phyloP scores from a whole-genome alignment of 23 red algal genomes.

The Rhodosorus marinus region DNA sequence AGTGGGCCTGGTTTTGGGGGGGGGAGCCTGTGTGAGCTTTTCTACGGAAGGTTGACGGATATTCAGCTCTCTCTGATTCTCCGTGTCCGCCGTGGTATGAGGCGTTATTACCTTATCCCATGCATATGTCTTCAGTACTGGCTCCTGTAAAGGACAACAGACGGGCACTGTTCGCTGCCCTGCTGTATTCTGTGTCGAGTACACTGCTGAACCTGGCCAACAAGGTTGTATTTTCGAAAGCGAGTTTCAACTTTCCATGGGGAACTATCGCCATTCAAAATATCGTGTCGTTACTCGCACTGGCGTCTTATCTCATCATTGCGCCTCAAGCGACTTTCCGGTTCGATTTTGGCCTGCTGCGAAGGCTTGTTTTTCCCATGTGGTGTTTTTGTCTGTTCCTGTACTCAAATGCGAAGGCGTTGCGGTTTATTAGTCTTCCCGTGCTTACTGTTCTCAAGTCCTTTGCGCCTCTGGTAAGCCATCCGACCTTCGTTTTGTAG shows the following conservation, averaged over 20 bases:
- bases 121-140: too few species aligned
- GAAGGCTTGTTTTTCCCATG: constrained; percentile 49
- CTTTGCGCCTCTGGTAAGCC: constrained; percentile 53
- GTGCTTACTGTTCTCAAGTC: constrained; percentile 69
- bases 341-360: constrained; percentile 8
- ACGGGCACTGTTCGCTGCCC: constrained; percentile 5
- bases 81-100: too few species aligned
- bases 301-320: not conserved
- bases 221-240: constrained; percentile 75
- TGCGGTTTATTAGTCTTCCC: constrained; percentile 56
- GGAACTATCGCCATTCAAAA: constrained; percentile 74
- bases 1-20: too few species aligned
- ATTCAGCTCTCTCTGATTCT: too few species aligned
- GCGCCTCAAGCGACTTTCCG: constrained; percentile 1
- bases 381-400: constrained; percentile 71
- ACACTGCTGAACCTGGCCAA: constrained; percentile 53
- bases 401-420: constrained; percentile 59
- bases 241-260: constrained; percentile 77
- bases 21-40: too few species aligned
- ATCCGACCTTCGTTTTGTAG: constrained; percentile 6
- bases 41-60: too few species aligned
- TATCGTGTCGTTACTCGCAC: constrained; percentile 15
- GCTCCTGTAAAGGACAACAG: too few species aligned
- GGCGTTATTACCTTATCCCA: too few species aligned
- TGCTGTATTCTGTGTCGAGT: constrained; percentile 39